A percentile compares a stretch with the other conserved stretches of the same genome.
Evolutionary conservation across 108 stramenopile genomes (phyloP).

Genomic region (Epithemia pelagica): DNA sequence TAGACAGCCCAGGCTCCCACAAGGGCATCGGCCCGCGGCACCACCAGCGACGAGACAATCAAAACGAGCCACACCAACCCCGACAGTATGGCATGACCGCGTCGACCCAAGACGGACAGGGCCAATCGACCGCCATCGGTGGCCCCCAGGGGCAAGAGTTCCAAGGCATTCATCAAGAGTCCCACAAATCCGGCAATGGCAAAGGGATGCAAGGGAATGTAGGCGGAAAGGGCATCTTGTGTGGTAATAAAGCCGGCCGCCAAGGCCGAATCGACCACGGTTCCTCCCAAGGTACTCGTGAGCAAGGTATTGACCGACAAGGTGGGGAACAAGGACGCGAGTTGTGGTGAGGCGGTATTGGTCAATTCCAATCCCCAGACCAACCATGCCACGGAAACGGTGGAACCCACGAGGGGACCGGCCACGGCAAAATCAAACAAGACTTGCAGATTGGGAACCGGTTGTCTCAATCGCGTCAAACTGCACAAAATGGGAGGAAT

Average conservation of each 20-base stretch:
- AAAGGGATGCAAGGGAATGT: conserved; percentile 64
- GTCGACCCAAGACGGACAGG: conserved; percentile 52
- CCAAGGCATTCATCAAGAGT: conserved; percentile 59
- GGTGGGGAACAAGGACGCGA: conserved; percentile 42
- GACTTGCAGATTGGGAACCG: conserved; percentile 39
- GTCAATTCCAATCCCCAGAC: conserved; percentile 51
- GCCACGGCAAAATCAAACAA: conserved; percentile 72
- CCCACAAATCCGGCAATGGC: conserved; percentile 73
- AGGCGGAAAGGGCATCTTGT: conserved; percentile 45
- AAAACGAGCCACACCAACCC: conserved; percentile 37
- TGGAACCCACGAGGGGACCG: conserved; percentile 56
- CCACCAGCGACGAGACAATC: conserved; percentile 30
- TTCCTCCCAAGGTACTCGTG: conserved; percentile 57
- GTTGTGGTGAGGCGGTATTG: conserved; percentile 23
- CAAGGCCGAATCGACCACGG: conserved; percentile 42
- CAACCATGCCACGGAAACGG: conserved; percentile 43
- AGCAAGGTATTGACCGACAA: conserved; percentile 51
- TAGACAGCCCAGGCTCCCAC: conserved; percentile 24
- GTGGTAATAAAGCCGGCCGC: conserved; percentile 38
- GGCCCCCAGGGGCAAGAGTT: conserved; percentile 63
- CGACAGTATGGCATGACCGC: conserved; percentile 44
- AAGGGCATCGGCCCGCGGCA: conserved; percentile 23
- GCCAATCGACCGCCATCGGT: conserved; percentile 73
- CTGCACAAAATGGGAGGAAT: neutral
- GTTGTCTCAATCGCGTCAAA: neutral